These are phyloP conservation scores for Calonectria crousiana DNA, from an alignment of 2,329 filamentous ascomycete genomes.

Conservation along the genomic window DNA sequence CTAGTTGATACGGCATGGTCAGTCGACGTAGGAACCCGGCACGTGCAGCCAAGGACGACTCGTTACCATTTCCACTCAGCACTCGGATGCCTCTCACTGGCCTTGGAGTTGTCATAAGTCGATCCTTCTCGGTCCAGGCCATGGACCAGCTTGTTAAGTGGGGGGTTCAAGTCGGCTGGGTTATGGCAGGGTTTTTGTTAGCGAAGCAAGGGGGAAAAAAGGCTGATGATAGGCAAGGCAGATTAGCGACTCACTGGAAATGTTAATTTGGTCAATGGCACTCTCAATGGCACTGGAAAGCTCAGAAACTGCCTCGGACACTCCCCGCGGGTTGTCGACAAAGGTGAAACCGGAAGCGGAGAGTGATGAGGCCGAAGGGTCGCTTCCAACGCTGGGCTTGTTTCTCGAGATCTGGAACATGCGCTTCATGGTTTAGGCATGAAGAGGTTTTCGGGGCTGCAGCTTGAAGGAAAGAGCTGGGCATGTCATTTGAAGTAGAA, in stretches of 20 bases:
- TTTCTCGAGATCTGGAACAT: constrained; percentile 11
- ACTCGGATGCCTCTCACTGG: constrained; percentile 20
- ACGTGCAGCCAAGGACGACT: background rate
- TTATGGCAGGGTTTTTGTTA: background rate
- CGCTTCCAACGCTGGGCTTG: constrained; percentile 5
- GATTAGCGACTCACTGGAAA: constrained; percentile 8
- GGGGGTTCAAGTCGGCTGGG: constrained; percentile 27
- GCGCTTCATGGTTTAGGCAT: constrained; percentile 15
- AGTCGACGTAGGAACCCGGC: background rate
- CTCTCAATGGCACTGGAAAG: constrained; percentile 11
- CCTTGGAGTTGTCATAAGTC: constrained; percentile 36
- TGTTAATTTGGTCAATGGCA: constrained; percentile 14
- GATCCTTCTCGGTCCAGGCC: constrained; percentile 39
- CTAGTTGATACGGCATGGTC: constrained; percentile 12
- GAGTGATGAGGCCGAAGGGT: constrained; percentile 1
- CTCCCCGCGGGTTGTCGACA: constrained; percentile 17
- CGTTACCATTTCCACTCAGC: constrained; percentile 36
- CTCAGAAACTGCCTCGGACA: constrained; percentile 10
- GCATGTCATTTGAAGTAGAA: background rate
- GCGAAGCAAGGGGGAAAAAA: background rate
- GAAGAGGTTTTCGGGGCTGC: background rate
- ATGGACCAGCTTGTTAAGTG: constrained; percentile 32
- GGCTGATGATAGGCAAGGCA: background rate
- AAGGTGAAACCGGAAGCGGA: constrained; percentile 20
- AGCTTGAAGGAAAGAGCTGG: background rate